Evolutionary conservation across 164 flowering plant species (phyloP), one percentile per base, ranked within the genome.

Genomic region (Aristolochia contorta): DNA sequence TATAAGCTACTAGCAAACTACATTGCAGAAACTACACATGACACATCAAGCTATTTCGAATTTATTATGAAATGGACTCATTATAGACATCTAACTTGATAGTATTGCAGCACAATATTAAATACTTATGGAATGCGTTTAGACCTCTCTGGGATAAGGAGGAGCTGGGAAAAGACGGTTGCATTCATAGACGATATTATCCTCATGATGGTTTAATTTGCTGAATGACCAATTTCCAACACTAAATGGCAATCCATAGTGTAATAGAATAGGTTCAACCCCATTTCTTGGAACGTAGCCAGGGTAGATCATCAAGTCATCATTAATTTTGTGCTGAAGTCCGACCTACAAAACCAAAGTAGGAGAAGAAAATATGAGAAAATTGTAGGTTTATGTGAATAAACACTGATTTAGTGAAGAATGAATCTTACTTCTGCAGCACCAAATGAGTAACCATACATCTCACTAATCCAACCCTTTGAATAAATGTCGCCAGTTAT

Each of bases 371-470:
- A 37, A 4, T 1, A 37, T 37, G 43, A 37, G 43, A 8, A 37
- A 37, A 37, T 2, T 64, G 20, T 12, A 6, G 16, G 27, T 56
- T 48, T 57, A 32, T 41, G 21, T 45, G 37, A 13, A 51, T 55
- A 51, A 37, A 57, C 13, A 63, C 46, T 37, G 43, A 37, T 7
- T 37, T 10, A 53, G 30, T n/a, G 45, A 30, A 19, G 41, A 30
- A 52, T 45, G 20, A 3, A 63, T 71, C 86, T 68, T 75, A 94
- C 99, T 75, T 94, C 97, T 58, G 99, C 91, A 18, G 97, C 99
- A 70, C 96, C 99, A 77, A 94, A 94, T 48, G 99, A 91, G 75
- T 94, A 94, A 48, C 99, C 99, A 74, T 94, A 94, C 99, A 94
- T 94, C 74, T 94, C 99, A 68, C 99, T 94, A 53, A 94, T 94